Conservation (phyloP, 1,284 basidiomycete genomes). For the Moesziomyces globuligerus region DNA sequence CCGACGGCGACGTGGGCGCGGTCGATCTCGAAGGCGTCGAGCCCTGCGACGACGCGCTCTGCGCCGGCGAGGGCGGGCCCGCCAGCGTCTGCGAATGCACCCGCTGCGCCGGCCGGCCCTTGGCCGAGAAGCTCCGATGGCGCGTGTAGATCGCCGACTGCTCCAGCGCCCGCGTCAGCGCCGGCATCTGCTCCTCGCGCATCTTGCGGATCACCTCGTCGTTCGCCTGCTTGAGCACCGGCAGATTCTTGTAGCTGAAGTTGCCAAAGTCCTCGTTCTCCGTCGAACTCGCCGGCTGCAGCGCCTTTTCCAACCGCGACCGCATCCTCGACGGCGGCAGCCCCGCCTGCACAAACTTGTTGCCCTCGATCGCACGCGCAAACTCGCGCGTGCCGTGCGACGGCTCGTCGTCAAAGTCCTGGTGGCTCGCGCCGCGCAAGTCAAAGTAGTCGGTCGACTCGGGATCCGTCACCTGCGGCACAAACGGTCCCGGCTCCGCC, state of each 20-base stretch:
- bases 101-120: slow-evolving; percentile 51
- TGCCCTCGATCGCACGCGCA: slow-evolving; percentile 52
- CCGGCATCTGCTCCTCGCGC: slow-evolving; percentile 67
- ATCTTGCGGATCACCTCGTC: slow-evolving; percentile 97
- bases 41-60: slow-evolving; percentile 89
- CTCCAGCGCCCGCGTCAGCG: slow-evolving; percentile 53
- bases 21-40: slow-evolving; percentile 83
- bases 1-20: slow-evolving; percentile 78
- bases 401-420: slow-evolving; percentile 84
- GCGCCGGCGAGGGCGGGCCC: slow-evolving; percentile 77
- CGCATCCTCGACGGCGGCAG: slow-evolving; percentile 65
- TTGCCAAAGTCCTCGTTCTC: slow-evolving; percentile 87
- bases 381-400: slow-evolving; percentile 49
- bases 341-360: slow-evolving; percentile 61
- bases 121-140: slow-evolving; percentile 56
- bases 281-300: slow-evolving; percentile 22
- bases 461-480: slow-evolving; percentile 92
- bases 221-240: slow-evolving; percentile 96
- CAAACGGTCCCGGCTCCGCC: slow-evolving; percentile 88
- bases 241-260: slow-evolving; percentile 98
- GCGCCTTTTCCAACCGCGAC: slow-evolving; percentile 33
- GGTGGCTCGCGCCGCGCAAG: slow-evolving; percentile 86
- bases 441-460: slow-evolving; percentile 99
- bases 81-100: slow-evolving; percentile 34
- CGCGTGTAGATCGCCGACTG: slow-evolving; percentile 52